Conservation (phyloP, 192 early-diverging fungal genomes). For the Coemansia sp. region DNA sequence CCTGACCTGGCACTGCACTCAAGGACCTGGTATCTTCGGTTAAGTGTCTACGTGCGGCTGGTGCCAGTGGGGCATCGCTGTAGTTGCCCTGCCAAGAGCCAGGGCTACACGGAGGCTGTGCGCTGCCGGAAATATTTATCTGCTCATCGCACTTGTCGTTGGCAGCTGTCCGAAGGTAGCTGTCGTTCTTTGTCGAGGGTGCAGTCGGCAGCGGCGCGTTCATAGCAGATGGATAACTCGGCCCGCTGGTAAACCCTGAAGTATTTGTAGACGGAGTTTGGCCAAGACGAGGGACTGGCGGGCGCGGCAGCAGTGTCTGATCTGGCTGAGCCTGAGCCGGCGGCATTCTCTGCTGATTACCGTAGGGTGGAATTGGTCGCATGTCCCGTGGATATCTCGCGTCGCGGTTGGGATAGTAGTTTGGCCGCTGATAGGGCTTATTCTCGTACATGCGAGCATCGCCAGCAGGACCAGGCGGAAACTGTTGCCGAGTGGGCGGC, state of each 20-base stretch:
- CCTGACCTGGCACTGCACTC: neutral
- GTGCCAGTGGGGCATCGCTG: neutral
- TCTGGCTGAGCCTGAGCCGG: neutral
- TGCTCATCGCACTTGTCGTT: too few relatives aligned
- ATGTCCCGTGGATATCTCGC: conserved; percentile 11
- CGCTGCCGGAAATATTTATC: neutral
- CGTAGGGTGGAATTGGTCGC: neutral
- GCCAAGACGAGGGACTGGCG: neutral
- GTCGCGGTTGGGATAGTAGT: neutral
- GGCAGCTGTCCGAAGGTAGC: neutral
- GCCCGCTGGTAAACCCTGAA: neutral
- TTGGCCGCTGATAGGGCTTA: neutral
- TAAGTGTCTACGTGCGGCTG: too few relatives aligned
- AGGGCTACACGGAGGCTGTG: neutral
- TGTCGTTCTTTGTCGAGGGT: neutral
- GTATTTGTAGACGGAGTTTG: neutral
- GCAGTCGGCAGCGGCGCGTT: neutral
- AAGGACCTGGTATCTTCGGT: neutral
- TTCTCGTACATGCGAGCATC: neutral
- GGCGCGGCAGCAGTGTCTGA: neutral
- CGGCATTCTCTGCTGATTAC: neutral
- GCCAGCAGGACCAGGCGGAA: neutral
- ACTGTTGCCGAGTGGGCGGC: neutral
- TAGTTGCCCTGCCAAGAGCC: neutral
- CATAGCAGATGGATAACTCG: neutral